These are phyloP conservation scores for Fusarium sp. DNA, from an alignment of 2,329 filamentous ascomycete species.

Conservation along the genomic window DNA sequence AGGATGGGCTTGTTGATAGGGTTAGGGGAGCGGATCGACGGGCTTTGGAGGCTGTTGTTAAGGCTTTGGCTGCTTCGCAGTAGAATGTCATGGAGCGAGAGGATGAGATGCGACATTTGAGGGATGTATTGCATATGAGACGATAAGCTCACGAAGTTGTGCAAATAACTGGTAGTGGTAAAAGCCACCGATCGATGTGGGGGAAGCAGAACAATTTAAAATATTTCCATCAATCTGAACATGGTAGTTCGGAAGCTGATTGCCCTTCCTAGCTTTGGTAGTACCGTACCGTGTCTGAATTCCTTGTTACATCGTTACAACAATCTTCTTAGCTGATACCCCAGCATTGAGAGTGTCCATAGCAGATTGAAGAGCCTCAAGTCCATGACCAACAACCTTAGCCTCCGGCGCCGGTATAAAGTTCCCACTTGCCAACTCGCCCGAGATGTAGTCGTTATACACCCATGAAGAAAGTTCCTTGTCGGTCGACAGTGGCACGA, in stretches of 20 bases:
- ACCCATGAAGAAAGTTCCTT: slow-evolving; percentile 5
- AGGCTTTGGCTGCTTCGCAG: slow-evolving; percentile 36
- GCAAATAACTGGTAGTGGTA: no score
- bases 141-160: neutral
- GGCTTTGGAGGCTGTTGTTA: slow-evolving; percentile 46
- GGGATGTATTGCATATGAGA: no score
- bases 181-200: no score
- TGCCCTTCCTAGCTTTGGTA: no score
- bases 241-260: no score
- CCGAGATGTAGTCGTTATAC: slow-evolving; percentile 2
- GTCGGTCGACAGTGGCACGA: slow-evolving; percentile 4
- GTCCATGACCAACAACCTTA: neutral
- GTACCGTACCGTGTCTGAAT: no score
- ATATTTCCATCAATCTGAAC: no score
- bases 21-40: slow-evolving; percentile 48
- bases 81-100: no score
- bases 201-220: no score
- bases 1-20: slow-evolving; percentile 47
- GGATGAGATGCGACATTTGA: no score
- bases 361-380: slow-evolving; percentile 9
- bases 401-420: slow-evolving; percentile 5
- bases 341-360: slow-evolving; percentile 1
- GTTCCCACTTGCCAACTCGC: neutral
- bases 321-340: slow-evolving; percentile 16
- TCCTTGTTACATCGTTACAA: slow-evolving; percentile 12